These are phyloP conservation scores for Oryza meridionalis DNA, from an alignment of 176 grass and related monocot species.

Conservation along the genomic window DNA sequence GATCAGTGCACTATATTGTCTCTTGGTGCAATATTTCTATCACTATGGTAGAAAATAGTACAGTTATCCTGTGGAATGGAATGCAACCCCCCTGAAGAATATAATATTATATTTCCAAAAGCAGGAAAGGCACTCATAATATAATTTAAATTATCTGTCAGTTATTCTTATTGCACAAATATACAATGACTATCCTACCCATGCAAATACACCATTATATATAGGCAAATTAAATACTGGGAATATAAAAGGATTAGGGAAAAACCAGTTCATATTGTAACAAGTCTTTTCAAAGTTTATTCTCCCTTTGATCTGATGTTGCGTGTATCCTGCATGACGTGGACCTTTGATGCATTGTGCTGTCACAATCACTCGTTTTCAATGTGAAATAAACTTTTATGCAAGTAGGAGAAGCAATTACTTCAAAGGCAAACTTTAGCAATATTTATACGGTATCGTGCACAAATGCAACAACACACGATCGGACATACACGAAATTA, in stretches of 20 bases:
- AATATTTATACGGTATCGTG: slow-evolving; percentile 32
- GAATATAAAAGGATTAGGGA: background rate
- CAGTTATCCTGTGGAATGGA: background rate
- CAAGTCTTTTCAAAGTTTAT: slow-evolving; percentile 25
- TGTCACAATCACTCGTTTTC: slow-evolving; percentile 42
- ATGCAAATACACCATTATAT: background rate
- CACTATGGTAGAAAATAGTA: background rate
- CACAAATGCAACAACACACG: slow-evolving; percentile 31
- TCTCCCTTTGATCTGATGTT: slow-evolving; percentile 43
- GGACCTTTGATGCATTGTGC: slow-evolving; percentile 37
- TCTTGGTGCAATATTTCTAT: background rate
- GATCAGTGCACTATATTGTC: background rate
- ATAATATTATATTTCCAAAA: background rate
- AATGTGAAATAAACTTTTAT: slow-evolving; percentile 36
- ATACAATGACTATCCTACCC: background rate
- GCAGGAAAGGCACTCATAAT: background rate
- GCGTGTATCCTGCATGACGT: slow-evolving; percentile 54
- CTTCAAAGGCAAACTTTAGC: slow-evolving; percentile 51
- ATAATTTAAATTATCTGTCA: background rate
- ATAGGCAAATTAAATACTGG: background rate
- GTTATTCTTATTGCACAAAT: background rate
- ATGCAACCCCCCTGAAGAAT: background rate
- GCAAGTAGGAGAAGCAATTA: slow-evolving; percentile 54
- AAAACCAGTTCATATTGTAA: slow-evolving; percentile 26
- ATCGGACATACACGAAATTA: background rate